A percentile compares a stretch with the other conserved stretches of the same genome.
These are phyloP conservation scores for Collybiopsis luxurians DNA, from an alignment of 768 basidiomycete genomes.

Conservation along the genomic window DNA sequence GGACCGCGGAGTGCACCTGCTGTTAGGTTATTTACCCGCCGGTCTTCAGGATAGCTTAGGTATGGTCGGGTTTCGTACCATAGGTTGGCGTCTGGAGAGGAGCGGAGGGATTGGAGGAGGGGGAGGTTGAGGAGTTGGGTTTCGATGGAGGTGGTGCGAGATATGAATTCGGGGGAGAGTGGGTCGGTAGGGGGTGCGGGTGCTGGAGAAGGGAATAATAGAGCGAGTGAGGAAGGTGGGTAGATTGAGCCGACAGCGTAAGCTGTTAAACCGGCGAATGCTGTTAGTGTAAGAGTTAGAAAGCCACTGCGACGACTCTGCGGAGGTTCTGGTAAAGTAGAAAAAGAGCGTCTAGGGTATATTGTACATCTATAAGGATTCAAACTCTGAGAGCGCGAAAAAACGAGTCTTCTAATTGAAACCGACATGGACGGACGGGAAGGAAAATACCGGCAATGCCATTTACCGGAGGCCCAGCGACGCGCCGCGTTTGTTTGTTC, in stretches of 20 bases:
- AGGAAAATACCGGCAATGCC: not conserved
- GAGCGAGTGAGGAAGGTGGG: slow-evolving; percentile 61
- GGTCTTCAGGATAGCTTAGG: slow-evolving; percentile 61
- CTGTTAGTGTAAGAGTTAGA: slow-evolving; percentile 13
- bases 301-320: not conserved
- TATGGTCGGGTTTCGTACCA: slow-evolving; percentile 86
- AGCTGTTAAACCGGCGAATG: slow-evolving; percentile 29
- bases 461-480: not conserved
- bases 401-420: not conserved
- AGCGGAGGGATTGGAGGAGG: slow-evolving; percentile 50
- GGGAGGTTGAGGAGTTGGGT: slow-evolving; percentile 62
- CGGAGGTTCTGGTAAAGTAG: slow-evolving; percentile 24
- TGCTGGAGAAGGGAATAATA: slow-evolving; percentile 75
- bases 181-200: slow-evolving; percentile 67
- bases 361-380: too few relatives aligned
- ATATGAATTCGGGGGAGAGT: slow-evolving; percentile 55
- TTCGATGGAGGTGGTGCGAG: slow-evolving; percentile 63
- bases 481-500: not conserved
- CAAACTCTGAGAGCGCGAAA: too few relatives aligned
- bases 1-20: slow-evolving; percentile 86
- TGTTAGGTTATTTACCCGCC: slow-evolving; percentile 79
- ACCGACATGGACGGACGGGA: not conserved
- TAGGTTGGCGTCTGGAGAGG: slow-evolving; percentile 44
- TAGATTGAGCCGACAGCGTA: slow-evolving; percentile 66
- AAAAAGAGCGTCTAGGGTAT: too few relatives aligned